Base-by-base conservation (phyloP, 2,329 filamentous ascomycete genomes). In the Dactylella cylindrospora region DNA sequence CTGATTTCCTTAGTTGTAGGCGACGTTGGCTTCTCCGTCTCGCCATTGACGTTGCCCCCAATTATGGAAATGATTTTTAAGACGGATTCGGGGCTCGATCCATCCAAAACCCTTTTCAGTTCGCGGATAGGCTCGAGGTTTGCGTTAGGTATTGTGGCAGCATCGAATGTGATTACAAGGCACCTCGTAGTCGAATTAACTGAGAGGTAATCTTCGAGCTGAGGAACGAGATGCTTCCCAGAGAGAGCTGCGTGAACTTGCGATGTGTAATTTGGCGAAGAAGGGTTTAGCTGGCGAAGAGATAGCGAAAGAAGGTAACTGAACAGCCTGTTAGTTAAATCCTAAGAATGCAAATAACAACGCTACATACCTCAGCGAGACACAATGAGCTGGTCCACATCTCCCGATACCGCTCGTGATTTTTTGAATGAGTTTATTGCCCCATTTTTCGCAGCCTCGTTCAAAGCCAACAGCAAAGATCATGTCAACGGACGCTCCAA, bases 371-470 rank as follows among this genome's bases (percentile, higher is more conserved):
- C 50, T 64, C 29, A 64, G 31, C 8, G 59, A 64, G 12, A 64
- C 59, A 28, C 59, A 54, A 25, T 54, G 49, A 32, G 59, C 59
- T 17, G 51, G 51, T 1, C 59, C 59, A 23, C 43, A 50, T 50
- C 59, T 54, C 31, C 59, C 59, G 31, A 64, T 28, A 1, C 59
- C 59, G 26, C 44, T 51, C 9, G 51, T 64, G 19, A 64, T 7
- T 33, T 50, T 43, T 38, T 55, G 50, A n/a, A 54, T 39, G 12
- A 64, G 33, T 35, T 31, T 50, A 13, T 64, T 43, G 15, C 59
- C 59, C 59, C 59, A 64, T 40, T 55, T 64, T 28, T 64, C 59
- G 40, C 59, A 64, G n/a, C 59, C 59, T 13, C 50, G 49, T 25
- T 64, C 59, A 26, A 50, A 64, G 3, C 59, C 59, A 23, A 64